phyloP scores from a whole-genome alignment of 2,329 filamentous ascomycete genomes.

The Aureobasidium melanogenum region DNA sequence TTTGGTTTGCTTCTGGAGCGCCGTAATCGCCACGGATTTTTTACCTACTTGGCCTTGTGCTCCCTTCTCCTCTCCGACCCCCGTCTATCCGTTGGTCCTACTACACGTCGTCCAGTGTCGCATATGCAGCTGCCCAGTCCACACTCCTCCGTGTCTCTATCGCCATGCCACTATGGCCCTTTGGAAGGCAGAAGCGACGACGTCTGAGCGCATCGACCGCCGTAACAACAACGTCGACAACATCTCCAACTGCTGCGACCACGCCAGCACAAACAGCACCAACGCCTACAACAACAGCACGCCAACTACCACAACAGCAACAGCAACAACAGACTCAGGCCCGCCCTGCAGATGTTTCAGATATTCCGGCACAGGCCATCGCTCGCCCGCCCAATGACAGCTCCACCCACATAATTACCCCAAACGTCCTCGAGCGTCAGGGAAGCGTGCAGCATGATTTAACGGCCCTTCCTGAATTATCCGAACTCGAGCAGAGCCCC shows the following conservation, averaged over 20 bases:
- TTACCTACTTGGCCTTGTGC: not conserved
- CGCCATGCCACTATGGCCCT: constrained; percentile 52
- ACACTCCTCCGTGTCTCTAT: constrained; percentile 47
- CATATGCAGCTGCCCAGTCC: constrained; percentile 4
- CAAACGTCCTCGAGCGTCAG: constrained; percentile 1
- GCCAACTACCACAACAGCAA: not conserved
- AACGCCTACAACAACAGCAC: not conserved
- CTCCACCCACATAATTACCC: not conserved
- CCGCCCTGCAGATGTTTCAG: constrained; percentile 3
- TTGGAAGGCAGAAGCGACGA: constrained; percentile 63
- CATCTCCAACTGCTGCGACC: not conserved
- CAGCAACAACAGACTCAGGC: not conserved
- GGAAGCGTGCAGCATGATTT: constrained; percentile 31
- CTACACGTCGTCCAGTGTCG: not conserved
- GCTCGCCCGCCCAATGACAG: not conserved
- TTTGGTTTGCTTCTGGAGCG: not conserved
- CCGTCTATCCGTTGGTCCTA: not conserved
- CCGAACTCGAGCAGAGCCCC: constrained; percentile 35
- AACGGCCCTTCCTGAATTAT: constrained; percentile 36
- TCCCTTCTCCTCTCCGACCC: not conserved
- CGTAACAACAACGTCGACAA: not conserved
- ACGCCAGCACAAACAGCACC: not conserved
- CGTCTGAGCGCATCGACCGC: constrained; percentile 29
- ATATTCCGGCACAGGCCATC: not conserved
- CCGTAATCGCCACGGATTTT: not conserved